Evolutionary conservation across 192 early-diverging fungal genomes (phyloP).

Genomic region (Coemansia sp.): DNA sequence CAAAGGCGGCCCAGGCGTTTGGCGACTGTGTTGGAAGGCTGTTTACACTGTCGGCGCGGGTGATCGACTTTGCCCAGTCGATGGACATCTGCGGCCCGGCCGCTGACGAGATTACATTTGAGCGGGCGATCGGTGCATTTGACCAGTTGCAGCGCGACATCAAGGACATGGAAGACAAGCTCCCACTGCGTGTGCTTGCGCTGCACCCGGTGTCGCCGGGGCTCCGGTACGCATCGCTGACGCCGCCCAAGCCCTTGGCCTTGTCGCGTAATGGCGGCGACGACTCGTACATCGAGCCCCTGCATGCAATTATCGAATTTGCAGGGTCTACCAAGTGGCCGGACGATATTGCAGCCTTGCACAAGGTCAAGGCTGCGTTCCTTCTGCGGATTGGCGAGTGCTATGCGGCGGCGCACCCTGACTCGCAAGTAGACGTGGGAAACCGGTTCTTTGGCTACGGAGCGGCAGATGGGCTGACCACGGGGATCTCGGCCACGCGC

Average conservation of each 20-base stretch:
- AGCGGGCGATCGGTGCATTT: conserved; percentile 29
- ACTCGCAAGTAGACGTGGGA: conserved; percentile 31
- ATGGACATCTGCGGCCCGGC: conserved; percentile 12
- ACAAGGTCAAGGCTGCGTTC: conserved; percentile 89
- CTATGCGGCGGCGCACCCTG: conserved; percentile 49
- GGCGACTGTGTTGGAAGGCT: conserved; percentile 6
- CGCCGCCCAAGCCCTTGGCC: conserved; percentile 42
- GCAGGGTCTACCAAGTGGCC: conserved; percentile 86
- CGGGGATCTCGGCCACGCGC: conserved; percentile 18
- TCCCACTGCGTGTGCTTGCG: conserved; percentile 47
- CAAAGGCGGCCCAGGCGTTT: conserved; percentile 6
- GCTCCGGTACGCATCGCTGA: conserved; percentile 63
- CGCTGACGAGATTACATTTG: conserved; percentile 25
- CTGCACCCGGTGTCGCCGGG: conserved; percentile 47
- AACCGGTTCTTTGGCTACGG: conserved; percentile 57
- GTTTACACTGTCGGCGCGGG: conserved; percentile 20
- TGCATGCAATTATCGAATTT: conserved; percentile 83
- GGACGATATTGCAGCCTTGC: conserved; percentile 80
- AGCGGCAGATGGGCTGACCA: conserved; percentile 54
- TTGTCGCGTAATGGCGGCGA: conserved; percentile 42
- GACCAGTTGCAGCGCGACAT: conserved; percentile 36
- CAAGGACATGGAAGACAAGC: conserved; percentile 30
- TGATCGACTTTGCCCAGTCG: conserved; percentile 25
- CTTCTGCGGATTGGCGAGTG: conserved; percentile 71
- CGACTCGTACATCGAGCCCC: conserved; percentile 63